Evolutionary conservation across 2,329 filamentous ascomycete species (phyloP).

Genomic region (Aureobasidium sp.): DNA sequence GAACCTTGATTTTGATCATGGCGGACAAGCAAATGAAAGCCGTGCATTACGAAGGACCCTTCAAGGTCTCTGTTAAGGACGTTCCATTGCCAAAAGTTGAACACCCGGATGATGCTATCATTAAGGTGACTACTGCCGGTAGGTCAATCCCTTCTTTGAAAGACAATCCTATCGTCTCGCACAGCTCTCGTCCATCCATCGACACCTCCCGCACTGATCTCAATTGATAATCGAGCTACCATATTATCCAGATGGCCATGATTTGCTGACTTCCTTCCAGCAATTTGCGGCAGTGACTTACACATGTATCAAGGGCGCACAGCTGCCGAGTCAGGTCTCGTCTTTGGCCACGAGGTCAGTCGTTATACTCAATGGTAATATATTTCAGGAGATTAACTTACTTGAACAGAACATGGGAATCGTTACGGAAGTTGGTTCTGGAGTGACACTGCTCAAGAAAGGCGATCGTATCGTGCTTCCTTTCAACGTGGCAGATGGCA

Average conservation of each 20-base stretch:
- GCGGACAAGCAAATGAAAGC: conserved; percentile 41
- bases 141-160: conserved; percentile 12
- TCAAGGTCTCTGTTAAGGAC: conserved; percentile 55
- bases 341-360: conserved; percentile 48
- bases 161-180: no score
- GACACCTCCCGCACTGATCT: no score
- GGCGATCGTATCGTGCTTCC: conserved; percentile 58
- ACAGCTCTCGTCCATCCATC: background rate
- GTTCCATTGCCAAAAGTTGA: conserved; percentile 50
- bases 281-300: conserved; percentile 22
- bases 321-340: conserved; percentile 52
- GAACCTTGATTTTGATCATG: background rate
- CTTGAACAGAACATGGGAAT: conserved; percentile 46
- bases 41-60: conserved; percentile 54
- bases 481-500: conserved; percentile 56
- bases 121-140: conserved; percentile 56
- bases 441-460: conserved; percentile 53
- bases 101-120: conserved; percentile 56
- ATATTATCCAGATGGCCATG: background rate
- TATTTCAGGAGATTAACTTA: background rate
- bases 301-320: conserved; percentile 60
- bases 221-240: background rate
- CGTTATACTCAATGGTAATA: background rate
- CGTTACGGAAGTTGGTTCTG: conserved; percentile 46
- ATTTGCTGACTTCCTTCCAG: background rate